phyloP scores from a whole-genome alignment of 176 grass and related monocot genomes.

The Hordeum marinum region DNA sequence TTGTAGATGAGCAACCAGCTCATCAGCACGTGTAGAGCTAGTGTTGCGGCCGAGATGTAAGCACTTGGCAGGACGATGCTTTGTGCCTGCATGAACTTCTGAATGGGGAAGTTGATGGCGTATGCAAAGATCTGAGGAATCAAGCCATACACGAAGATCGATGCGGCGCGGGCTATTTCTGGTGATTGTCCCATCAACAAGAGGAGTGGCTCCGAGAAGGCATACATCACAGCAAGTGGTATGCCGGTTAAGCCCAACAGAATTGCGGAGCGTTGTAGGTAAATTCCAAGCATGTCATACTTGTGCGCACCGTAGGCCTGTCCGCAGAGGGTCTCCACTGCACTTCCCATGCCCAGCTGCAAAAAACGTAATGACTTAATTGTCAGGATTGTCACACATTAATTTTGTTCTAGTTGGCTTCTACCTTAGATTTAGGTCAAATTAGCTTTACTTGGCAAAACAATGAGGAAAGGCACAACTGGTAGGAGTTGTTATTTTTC shows the following conservation, averaged over 20 bases:
- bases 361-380: background rate
- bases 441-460: background rate
- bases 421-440: background rate
- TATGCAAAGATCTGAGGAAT: conserved; percentile 69
- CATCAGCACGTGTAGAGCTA: conserved; percentile 38
- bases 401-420: background rate
- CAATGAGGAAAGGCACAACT: background rate
- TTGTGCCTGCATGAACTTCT: conserved; percentile 71
- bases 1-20: conserved; percentile 48
- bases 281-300: conserved; percentile 77
- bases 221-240: conserved; percentile 46
- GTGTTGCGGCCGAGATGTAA: conserved; percentile 47
- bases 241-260: conserved; percentile 46
- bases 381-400: background rate
- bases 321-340: conserved; percentile 83
- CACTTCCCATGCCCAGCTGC: conserved; percentile 90
- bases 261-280: conserved; percentile 74
- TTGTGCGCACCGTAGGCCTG: conserved; percentile 80
- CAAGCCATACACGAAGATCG: conserved; percentile 52
- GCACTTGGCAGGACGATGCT: conserved; percentile 70
- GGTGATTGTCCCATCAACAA: conserved; percentile 36
- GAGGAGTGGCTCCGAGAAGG: conserved; percentile 51
- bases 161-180: conserved; percentile 47
- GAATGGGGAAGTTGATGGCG: conserved; percentile 60
- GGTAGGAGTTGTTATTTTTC: background rate